Base-by-base conservation (phyloP, 768 basidiomycete genomes). In the Russula emetica region DNA sequence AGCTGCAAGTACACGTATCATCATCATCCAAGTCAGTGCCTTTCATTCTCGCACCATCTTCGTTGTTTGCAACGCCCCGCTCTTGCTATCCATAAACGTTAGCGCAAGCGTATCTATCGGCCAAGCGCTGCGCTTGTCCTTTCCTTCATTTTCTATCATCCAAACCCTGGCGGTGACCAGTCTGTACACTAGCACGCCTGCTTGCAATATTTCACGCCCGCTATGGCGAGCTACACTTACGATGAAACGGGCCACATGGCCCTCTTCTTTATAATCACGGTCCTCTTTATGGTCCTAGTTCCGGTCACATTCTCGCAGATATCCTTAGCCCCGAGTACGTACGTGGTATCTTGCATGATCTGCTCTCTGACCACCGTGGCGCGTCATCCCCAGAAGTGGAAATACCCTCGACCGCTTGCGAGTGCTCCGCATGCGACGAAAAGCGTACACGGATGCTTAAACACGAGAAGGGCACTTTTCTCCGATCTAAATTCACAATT, bases 241-340 rank as follows among this genome's bases (percentile, higher is more conserved):
- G 91, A 93, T 75, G 90, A 92, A 78, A 82, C 82, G 53, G 91
- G 92, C 67, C 85, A 84, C 67, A 88, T 93, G 88, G 90, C 90
- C 70, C 82, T 85, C 42, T 98, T 94, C 78, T 98, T 98, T 76
- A 76, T 94, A 64, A 84, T 98, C 60, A 92, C 94, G 9, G 87
- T 97, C 73, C 86, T 98, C 68, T 85, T 86, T 61, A 81, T 98
- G 69, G 71, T 93, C 50, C 85, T 98, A 63, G 74, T 92, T 40
- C 96, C 96, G 0, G 74, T 90, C 66, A 90, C 94, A 1, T 64
- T 90, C 51, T 75, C 53, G 42, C 66, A 36, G n/a, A 57, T 66
- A 16, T 26, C 51, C 24, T 62, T 50, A 26, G 32, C 11, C 56
- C 26, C 32, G 40, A 64, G 55, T 64, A 53, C 57, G 62, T 55